Evolutionary conservation across 805 yeast genomes (phyloP), one percentile per base, ranked within the genome.

Genomic region (Kuraishia capsulata): DNA sequence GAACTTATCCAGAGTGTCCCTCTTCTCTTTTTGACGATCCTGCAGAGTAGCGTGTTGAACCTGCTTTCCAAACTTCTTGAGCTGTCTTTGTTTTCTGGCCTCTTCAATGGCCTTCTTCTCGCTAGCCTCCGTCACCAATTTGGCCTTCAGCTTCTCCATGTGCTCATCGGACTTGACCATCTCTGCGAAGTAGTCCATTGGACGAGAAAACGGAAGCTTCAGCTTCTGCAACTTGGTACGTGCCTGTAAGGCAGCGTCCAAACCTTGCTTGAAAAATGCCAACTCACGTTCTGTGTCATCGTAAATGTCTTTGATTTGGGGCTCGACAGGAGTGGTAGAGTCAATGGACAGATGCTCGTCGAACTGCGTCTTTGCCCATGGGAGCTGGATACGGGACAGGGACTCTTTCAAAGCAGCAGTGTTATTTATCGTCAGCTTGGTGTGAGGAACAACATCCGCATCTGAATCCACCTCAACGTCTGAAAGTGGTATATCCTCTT

Each of bases 81-180:
- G 75, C 46, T 83, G 81, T 64, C 98, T 79, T 69, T 90, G 97
- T 62, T 82, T 82, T 68, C 85, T 84, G 23, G 97, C 95, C 39
- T 88, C 96, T 62, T 85, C 90, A 39, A 88, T 72, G 1, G 95
- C 96, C 62, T 82, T 84, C 76, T 86, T 86, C 58, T 81, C 83
- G 4, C 71, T 63, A 31, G 75, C 78, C 57, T 87, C 96, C 46
- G 76, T 72, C 33, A 88, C 69, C 50, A 90, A 71, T 62, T 85
- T 87, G 53, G 69, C 65, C 69, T 86, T 88, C 55, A 92, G 73
- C 62, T 78, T 85, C 54, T 87, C 96, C 98, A 92, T 92, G 62
- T 92, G 99, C 59, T 87, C 96, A 61, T 92, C 98, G 39, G 89
- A 81, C 67, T 92, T 92, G 43, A 88, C 85, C 98, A 92, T 92